Conservation (phyloP, 345 rosid genomes). For the Populus davidiana region DNA sequence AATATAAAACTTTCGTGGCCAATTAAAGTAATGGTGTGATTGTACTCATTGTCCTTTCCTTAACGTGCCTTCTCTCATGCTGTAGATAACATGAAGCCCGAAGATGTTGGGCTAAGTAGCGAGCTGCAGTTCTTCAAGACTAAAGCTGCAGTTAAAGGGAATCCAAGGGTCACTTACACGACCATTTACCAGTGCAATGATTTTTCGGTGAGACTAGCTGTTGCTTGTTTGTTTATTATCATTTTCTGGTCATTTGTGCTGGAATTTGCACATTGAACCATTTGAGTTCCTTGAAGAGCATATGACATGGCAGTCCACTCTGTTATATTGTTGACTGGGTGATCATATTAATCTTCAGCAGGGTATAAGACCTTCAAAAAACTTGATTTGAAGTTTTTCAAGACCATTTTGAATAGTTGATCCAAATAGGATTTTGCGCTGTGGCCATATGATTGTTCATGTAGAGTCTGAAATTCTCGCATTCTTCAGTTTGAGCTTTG, state of each 20-base stretch:
- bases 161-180: constrained; percentile 48
- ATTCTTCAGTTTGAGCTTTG: not conserved
- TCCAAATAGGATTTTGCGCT: not conserved
- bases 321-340: not conserved
- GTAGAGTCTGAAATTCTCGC: not conserved
- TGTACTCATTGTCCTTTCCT: not conserved
- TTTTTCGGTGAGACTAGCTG: constrained; percentile 44
- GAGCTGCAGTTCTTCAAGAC: constrained; percentile 41
- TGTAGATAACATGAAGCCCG: constrained; percentile 59
- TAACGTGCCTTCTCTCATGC: not conserved
- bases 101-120: constrained; percentile 57
- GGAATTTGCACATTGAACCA: not conserved
- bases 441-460: not conserved
- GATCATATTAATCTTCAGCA: not conserved
- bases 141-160: constrained; percentile 19
- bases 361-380: not conserved
- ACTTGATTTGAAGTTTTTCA: too few species aligned
- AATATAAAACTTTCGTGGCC: not conserved
- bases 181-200: constrained; percentile 48
- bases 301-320: not conserved
- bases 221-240: not conserved
- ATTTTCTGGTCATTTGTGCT: not conserved
- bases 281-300: not conserved
- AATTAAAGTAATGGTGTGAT: not conserved
- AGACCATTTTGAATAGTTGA: not conserved